Evolutionary conservation across 495 filamentous ascomycete genomes (phyloP), one percentile per base, ranked within the genome.

Genomic region (Thermothielavioides terrestris): DNA sequence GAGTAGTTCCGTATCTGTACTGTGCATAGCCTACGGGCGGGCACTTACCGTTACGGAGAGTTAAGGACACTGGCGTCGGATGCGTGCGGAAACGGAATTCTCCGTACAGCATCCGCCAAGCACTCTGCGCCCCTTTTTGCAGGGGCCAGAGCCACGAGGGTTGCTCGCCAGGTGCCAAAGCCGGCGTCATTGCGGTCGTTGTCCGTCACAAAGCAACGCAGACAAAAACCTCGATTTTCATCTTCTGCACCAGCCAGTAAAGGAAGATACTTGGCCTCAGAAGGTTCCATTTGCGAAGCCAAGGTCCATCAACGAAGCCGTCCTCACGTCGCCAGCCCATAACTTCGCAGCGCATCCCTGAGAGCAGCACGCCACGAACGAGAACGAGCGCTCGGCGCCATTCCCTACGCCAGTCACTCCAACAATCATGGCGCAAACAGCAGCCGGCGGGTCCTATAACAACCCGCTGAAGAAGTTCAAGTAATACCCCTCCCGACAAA

Each of bases 381-480:
- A n/a, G n/a, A n/a, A n/a, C n/a, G n/a, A n/a, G n/a, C n/a, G n/a
- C n/a, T n/a, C n/a, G n/a, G n/a, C n/a, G n/a, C 37, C 6, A 17
- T 9, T 21, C 34, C 18, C 42, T 17, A 23, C 39, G 9, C 28
- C 15, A 38, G 25, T 31, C 45, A 50, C 14, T 9, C 38, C 53
- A 27, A 47, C 57, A 40, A 68, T 47, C 48, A 75, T 72, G 69
- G 66, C 73, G 56, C 73, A 76, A 64, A 48, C 74, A 65, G 68
- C 69, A 67, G 67, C 79, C 55, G 85, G 80, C 61, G 86, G 88
- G 73, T 85, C 88, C 54, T 98, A 98, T 76, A 94, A 89, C 71
- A 98, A 98, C 78, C 92, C 92, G 50, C 70, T 98, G 74, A 98
- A 98, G 85, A 98, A 98, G 67, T 98, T 95, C 82, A 98, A 98